Base-by-base conservation (phyloP, 345 rosid species). In the Gossypium anomalum region DNA sequence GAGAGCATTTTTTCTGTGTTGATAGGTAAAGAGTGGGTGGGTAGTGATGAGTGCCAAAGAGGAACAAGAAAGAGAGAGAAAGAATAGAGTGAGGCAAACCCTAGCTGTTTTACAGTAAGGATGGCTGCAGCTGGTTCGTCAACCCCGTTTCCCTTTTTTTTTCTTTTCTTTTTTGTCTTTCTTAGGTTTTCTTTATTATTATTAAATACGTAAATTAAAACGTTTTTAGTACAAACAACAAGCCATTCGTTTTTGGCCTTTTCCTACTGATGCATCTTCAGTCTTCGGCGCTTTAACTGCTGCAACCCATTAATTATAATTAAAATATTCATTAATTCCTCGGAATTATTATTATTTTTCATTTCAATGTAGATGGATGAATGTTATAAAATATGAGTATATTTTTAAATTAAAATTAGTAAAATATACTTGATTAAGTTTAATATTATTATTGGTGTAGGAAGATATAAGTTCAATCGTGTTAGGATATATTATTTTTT, bases 381-480 rank as follows among this genome's bases (percentile, higher is more conserved):
- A 34, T 34, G 7, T 34, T 34, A 34, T 34, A 34, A 34, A 34
- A 34, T 3, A 4, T 34, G 6, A 34, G 38, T 34, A 34, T 34
- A 34, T 0, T 34, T 34, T 34, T 34, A 29, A 29, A 4, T 3
- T 29, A 29, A 29, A 29, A 29, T 3, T 34, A 5, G 7, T 34
- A 34, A 5, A 0, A 34, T 0, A 34, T 34, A 5, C 0, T 34
- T 34, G 7, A 34, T 29, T 4, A 0, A 4, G 0, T 29, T 3
- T 0, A 3, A 29, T 34, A 0, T 34, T 34, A 34, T 4, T 29
- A 0, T 29, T 4, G 6, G 1, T 29, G 34, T 4, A 29, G 1
- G 0, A 4, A 29, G 0, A 29, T 29, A 0, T 29, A 4, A 29
- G 0, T 29, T 3, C 0, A 0, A 29, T 29, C 3, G 4, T 3